phyloP scores from a whole-genome alignment of 495 filamentous ascomycete genomes.

The Aspergillus olivimuriae region DNA sequence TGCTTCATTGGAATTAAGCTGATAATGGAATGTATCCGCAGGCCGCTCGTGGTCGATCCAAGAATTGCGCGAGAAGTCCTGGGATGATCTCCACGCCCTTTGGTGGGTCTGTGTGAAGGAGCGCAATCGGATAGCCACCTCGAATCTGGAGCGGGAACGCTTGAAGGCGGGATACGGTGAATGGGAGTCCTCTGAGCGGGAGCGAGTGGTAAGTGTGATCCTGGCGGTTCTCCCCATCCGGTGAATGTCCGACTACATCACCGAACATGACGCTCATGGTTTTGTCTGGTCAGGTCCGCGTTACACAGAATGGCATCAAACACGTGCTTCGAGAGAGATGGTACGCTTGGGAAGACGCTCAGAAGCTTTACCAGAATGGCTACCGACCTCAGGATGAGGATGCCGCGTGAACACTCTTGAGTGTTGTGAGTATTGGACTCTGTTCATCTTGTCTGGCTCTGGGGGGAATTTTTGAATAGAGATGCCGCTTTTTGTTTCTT shows the following conservation, averaged over 20 bases:
- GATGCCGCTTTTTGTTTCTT: neutral
- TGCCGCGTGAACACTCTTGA: conserved; percentile 1
- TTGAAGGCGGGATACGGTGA: conserved; percentile 63
- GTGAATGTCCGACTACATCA: neutral
- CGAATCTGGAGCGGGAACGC: conserved; percentile 55
- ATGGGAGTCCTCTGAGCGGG: conserved; percentile 52
- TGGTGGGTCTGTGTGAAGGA: conserved; percentile 97
- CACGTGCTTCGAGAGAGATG: conserved; percentile 79
- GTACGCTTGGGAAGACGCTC: conserved; percentile 85
- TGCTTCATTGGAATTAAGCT: conserved; percentile 8
- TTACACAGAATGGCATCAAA: conserved; percentile 73
- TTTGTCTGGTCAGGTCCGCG: conserved; percentile 47
- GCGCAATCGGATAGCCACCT: conserved; percentile 82
- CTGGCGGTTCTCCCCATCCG: neutral
- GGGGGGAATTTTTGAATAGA: no score
- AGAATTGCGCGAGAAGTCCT: conserved; percentile 82
- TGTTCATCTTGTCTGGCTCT: no score
- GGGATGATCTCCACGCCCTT: conserved; percentile 85
- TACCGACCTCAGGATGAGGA: conserved; percentile 31
- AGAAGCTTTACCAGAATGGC: conserved; percentile 57
- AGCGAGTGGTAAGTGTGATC: conserved; percentile 51
- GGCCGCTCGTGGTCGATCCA: conserved; percentile 79
- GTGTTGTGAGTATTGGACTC: no score
- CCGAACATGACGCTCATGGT: conserved; percentile 4
- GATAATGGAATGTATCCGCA: conserved; percentile 21